Conservation (phyloP, 192 early-diverging fungal genomes). For the Gamsiella multidivaricata region DNA sequence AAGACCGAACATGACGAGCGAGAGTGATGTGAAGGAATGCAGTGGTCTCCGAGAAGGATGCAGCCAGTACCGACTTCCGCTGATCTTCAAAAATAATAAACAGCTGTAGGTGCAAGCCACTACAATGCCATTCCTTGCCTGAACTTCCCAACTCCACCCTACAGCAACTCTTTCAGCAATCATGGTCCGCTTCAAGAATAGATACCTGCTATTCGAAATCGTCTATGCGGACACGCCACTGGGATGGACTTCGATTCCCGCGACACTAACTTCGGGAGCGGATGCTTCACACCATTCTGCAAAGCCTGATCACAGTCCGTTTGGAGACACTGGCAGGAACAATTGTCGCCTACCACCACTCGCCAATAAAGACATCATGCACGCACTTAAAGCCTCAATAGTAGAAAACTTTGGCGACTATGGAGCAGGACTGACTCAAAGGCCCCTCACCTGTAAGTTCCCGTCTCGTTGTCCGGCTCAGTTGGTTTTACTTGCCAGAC, state of each 20-base stretch:
- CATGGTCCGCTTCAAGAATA: slow-evolving; percentile 67
- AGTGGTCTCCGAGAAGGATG: slow-evolving; percentile 1
- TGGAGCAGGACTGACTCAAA: slow-evolving; percentile 48
- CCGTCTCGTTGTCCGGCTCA: background rate
- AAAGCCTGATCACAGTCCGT: slow-evolving; percentile 21
- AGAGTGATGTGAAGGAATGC: background rate
- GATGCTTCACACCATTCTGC: background rate
- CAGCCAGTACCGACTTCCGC: slow-evolving; percentile 4
- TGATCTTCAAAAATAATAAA: slow-evolving; percentile 11
- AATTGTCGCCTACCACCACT: slow-evolving; percentile 43
- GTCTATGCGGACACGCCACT: slow-evolving; percentile 49
- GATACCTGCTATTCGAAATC: slow-evolving; percentile 62
- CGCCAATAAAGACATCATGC: slow-evolving; percentile 41
- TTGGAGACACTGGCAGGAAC: slow-evolving; percentile 51
- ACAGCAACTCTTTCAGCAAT: background rate
- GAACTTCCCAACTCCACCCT: background rate
- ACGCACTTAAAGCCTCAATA: slow-evolving; percentile 54
- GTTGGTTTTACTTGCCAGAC: too few relatives aligned
- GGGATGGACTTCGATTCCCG: slow-evolving; percentile 32
- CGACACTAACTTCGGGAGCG: background rate
- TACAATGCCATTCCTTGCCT: background rate
- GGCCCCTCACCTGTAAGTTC: slow-evolving; percentile 51
- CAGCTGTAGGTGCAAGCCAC: background rate
- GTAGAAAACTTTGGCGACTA: slow-evolving; percentile 62
- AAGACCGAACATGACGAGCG: slow-evolving; percentile 44